Evolutionary conservation across 495 filamentous ascomycete species (phyloP).

Genomic region (Penicillium samsonianum): DNA sequence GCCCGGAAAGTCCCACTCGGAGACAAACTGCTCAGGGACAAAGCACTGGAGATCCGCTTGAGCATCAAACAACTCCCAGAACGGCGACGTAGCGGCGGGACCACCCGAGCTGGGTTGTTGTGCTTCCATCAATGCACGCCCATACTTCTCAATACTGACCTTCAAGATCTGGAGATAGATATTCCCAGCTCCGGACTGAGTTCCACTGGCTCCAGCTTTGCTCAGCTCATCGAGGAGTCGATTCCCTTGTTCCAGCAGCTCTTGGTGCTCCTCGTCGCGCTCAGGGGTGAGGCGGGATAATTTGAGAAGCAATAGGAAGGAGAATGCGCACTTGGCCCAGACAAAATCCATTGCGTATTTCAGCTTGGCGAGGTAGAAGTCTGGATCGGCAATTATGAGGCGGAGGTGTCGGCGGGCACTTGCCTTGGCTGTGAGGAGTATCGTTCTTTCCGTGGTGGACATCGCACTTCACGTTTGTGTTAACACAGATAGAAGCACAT

Average conservation of each 20-base stretch:
- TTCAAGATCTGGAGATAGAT: conserved; percentile 46
- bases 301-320: conserved; percentile 52
- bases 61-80: conserved; percentile 47
- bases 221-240: conserved; percentile 46
- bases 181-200: conserved; percentile 36
- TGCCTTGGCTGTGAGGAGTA: conserved; percentile 48
- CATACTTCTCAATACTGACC: conserved; percentile 52
- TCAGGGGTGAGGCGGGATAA: conserved; percentile 51
- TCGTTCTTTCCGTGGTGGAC: conserved; percentile 41
- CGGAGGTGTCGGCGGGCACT: conserved; percentile 53
- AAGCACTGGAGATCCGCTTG: conserved; percentile 54
- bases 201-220: conserved; percentile 29
- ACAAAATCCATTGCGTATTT: conserved; percentile 58
- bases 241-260: conserved; percentile 46
- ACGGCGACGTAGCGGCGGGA: conserved; percentile 27
- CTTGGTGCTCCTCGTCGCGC: conserved; percentile 37
- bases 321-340: conserved; percentile 58
- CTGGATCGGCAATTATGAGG: conserved; percentile 41
- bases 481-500: background rate
- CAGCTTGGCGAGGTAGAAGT: conserved; percentile 50
- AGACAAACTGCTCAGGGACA: conserved; percentile 52
- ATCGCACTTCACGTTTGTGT: conserved; percentile 33
- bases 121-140: conserved; percentile 40
- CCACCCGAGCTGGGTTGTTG: conserved; percentile 24
- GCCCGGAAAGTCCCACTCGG: conserved; percentile 57